Evolutionary conservation across 2,329 filamentous ascomycete species (phyloP).

Genomic region (Escovopsis weberi): DNA sequence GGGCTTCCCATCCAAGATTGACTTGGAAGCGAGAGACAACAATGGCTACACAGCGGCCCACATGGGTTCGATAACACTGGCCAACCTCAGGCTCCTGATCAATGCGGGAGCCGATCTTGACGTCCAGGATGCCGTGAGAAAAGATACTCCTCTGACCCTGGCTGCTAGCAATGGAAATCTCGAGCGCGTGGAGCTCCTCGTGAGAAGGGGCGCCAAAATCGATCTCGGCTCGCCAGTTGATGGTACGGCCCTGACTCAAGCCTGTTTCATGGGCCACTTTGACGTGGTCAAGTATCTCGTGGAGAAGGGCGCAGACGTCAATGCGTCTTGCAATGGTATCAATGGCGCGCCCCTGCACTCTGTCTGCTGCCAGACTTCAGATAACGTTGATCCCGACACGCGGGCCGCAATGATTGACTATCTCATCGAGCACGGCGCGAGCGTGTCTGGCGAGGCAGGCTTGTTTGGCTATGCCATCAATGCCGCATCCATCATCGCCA

Average conservation of each 20-base stretch:
- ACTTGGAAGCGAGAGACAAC: conserved; percentile 1
- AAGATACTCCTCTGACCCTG: conserved; percentile 1
- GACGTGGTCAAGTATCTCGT: conserved; percentile 3
- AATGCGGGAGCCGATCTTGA: conserved; percentile 4
- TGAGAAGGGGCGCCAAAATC: conserved; percentile 4
- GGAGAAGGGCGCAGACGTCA: conserved; percentile 5
- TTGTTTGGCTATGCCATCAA: conserved; percentile 6
- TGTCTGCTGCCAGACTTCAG: neutral
- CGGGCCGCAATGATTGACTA: conserved; percentile 11
- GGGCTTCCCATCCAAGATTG: conserved; percentile 4
- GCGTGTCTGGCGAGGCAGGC: conserved; percentile 7
- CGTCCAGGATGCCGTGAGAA: neutral
- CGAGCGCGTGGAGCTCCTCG: conserved; percentile 3
- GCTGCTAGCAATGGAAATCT: conserved; percentile 1
- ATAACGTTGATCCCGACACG: neutral
- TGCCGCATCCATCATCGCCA: conserved; percentile 8
- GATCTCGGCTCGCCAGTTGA: conserved; percentile 4
- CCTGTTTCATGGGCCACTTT: neutral
- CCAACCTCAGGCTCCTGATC: conserved; percentile 3
- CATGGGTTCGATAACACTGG: neutral
- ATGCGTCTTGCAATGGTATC: neutral
- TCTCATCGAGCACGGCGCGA: conserved; percentile 9
- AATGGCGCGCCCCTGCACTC: conserved; percentile 4
- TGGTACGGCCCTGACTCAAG: conserved; percentile 3
- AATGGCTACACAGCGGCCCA: conserved; percentile 2